Percentiles rank a stretch among this genome's conserved stretches.
These are phyloP conservation scores for Lasiodiplodia sp. DNA, from an alignment of 2,329 filamentous ascomycete species.

Conservation along the genomic window DNA sequence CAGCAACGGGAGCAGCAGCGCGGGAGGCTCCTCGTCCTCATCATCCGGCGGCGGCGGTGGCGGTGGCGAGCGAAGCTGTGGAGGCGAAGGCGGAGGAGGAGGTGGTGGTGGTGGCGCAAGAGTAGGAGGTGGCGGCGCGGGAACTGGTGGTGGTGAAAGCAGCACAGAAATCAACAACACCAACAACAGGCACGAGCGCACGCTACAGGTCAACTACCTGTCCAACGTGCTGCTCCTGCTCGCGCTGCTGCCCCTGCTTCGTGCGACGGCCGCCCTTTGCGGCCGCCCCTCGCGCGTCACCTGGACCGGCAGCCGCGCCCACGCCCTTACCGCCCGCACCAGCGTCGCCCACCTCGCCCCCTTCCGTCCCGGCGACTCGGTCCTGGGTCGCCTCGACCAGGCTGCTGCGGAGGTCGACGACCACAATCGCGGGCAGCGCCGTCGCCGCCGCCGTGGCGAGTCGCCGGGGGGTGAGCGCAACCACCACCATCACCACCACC, in stretches of 20 bases:
- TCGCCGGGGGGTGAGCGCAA: no score
- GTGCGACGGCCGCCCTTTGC: background rate
- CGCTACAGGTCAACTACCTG: conserved; percentile 7
- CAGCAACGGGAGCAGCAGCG: background rate
- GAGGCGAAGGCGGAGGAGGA: no score
- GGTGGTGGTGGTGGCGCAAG: no score
- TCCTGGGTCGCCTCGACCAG: background rate
- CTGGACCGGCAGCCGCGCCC: conserved; percentile 8
- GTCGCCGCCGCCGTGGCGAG: background rate
- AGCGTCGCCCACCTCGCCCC: background rate
- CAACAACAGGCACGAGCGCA: background rate
- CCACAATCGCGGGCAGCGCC: background rate
- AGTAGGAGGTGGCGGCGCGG: no score
- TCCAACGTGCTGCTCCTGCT: conserved; percentile 5
- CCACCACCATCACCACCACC: no score
- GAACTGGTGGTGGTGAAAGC: no score
- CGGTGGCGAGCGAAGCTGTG: no score
- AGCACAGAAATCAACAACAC: background rate
- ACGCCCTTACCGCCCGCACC: conserved; percentile 1
- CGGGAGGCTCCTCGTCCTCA: background rate
- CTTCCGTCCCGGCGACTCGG: background rate
- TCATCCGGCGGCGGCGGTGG: background rate
- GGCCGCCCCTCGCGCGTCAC: background rate
- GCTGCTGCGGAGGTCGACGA: background rate
- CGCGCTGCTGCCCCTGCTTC: conserved; percentile 1